Conservation (phyloP, 306 rosid genomes). For the Prunus padus region DNA sequence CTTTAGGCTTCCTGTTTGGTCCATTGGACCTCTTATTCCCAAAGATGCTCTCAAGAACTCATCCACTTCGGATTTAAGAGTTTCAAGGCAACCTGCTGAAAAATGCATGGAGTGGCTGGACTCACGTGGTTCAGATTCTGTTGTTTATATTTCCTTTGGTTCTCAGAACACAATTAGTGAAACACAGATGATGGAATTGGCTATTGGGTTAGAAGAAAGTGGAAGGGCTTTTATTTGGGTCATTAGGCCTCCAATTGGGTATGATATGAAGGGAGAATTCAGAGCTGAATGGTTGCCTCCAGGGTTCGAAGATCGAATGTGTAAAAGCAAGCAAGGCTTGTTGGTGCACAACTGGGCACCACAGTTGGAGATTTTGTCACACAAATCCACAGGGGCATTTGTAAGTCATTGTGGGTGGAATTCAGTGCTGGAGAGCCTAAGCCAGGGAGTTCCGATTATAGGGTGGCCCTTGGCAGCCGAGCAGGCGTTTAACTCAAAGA, state of each 20-base stretch:
- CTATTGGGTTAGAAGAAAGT: conserved; percentile 64
- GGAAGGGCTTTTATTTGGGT: conserved; percentile 60
- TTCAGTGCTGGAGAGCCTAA: too few species aligned
- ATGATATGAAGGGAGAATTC: conserved; percentile 47
- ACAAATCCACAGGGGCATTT: too few species aligned
- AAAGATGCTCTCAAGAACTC: conserved; percentile 34
- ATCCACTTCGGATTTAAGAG: neutral
- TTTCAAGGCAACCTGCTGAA: conserved; percentile 23
- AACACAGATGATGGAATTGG: conserved; percentile 63
- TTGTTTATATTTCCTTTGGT: conserved; percentile 65
- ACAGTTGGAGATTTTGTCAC: too few species aligned
- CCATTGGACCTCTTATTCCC: neutral
- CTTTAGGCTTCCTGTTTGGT: neutral
- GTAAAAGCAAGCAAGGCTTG: too few species aligned
- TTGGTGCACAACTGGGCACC: too few species aligned
- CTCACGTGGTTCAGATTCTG: conserved; percentile 35
- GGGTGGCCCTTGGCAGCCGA: too few species aligned
- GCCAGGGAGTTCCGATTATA: too few species aligned
- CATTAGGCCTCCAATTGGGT: conserved; percentile 64
- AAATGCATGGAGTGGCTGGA: conserved; percentile 48
- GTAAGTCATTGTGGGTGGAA: too few species aligned
- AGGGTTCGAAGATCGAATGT: conserved; percentile 58
- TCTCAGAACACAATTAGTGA: conserved; percentile 72
- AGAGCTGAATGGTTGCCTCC: conserved; percentile 57
- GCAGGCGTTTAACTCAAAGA: too few species aligned